Conservation (phyloP, 495 filamentous ascomycete species). For the Cercophora sp. region DNA sequence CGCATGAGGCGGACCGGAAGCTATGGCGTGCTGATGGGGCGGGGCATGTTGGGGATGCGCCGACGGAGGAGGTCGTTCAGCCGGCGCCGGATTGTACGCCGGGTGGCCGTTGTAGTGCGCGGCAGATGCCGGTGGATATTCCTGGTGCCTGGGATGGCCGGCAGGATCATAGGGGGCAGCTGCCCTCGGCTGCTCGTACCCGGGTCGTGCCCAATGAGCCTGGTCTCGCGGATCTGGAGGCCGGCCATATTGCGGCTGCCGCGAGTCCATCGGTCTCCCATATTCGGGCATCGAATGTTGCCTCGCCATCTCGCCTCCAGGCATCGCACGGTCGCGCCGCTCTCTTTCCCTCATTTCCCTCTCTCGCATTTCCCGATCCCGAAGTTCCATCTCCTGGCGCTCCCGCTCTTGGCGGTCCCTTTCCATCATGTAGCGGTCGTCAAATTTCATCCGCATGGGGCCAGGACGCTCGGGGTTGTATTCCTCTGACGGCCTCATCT, state of each 20-base stretch:
- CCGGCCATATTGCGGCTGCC: slow-evolving; percentile 32
- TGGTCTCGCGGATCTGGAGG: slow-evolving; percentile 44
- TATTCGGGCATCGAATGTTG: slow-evolving; percentile 28
- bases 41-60: slow-evolving; percentile 41
- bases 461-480: slow-evolving; percentile 51
- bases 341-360: slow-evolving; percentile 33
- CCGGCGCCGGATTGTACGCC: slow-evolving; percentile 40
- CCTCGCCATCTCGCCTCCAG: slow-evolving; percentile 27
- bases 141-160: slow-evolving; percentile 38
- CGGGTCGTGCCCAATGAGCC: slow-evolving; percentile 37
- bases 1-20: slow-evolving; percentile 31
- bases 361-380: slow-evolving; percentile 28
- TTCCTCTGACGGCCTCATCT: slow-evolving; percentile 28
- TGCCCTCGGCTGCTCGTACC: slow-evolving; percentile 22
- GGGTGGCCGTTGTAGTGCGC: slow-evolving; percentile 44
- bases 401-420: slow-evolving; percentile 35
- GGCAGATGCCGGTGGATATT: slow-evolving; percentile 38
- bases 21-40: slow-evolving; percentile 21
- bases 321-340: slow-evolving; percentile 37
- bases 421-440: slow-evolving; percentile 34
- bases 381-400: slow-evolving; percentile 35
- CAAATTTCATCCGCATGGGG: slow-evolving; percentile 36
- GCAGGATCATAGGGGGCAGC: slow-evolving; percentile 23
- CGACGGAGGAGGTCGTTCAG: slow-evolving; percentile 44
- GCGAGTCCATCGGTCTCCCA: slow-evolving; percentile 30